Evolutionary conservation across 179 eudicot species (phyloP).

Genomic region (Beta macrorhiza): DNA sequence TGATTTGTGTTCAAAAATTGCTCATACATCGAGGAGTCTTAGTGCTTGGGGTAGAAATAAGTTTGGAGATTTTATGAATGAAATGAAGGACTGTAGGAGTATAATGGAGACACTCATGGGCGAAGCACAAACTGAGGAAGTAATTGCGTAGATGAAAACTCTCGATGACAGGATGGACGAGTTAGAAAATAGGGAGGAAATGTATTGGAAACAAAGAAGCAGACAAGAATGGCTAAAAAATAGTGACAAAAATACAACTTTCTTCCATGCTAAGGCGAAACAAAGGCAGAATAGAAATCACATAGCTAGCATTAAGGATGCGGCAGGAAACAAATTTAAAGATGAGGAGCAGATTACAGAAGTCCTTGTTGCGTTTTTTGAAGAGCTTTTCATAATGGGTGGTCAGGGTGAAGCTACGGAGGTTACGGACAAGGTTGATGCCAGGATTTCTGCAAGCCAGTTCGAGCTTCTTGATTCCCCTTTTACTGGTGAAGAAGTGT

Average conservation of each 20-base stretch:
- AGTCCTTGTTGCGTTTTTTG: background rate
- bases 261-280: no score
- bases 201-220: background rate
- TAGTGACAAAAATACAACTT: background rate
- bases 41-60: background rate
- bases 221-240: background rate
- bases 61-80: background rate
- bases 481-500: background rate
- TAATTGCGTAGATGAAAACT: no score
- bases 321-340: background rate
- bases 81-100: background rate
- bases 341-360: background rate
- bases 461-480: background rate
- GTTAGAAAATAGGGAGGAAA: background rate
- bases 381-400: no score
- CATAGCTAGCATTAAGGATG: background rate
- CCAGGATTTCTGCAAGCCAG: background rate
- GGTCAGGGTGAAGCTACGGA: background rate
- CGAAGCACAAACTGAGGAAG: no score
- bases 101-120: no score
- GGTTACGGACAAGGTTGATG: background rate
- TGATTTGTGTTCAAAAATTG: background rate
- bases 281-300: background rate
- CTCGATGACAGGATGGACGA: no score
- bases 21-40: background rate